A percentile compares a stretch with the other conserved stretches of the same genome.
These are phyloP conservation scores for Boletus bicolor DNA, from an alignment of 768 basidiomycete species.

Conservation along the genomic window DNA sequence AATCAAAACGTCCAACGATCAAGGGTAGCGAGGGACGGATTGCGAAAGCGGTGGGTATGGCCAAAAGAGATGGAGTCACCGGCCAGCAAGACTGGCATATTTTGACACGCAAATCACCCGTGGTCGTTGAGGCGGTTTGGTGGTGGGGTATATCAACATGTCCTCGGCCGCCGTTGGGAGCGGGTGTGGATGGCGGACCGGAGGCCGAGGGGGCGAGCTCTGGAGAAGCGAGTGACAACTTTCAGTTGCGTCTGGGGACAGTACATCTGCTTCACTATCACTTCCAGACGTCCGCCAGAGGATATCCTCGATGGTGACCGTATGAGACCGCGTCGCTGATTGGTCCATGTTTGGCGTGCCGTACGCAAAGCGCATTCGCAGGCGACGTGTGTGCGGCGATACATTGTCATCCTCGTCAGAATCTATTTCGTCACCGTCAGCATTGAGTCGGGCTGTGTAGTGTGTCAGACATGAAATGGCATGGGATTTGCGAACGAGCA, in stretches of 20 bases:
- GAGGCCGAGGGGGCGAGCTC: constrained; percentile 11
- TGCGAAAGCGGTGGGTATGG: neutral
- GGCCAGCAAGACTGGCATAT: constrained; percentile 31
- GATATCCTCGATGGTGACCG: constrained; percentile 25
- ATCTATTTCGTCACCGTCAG: constrained; percentile 63
- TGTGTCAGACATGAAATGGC: constrained; percentile 6
- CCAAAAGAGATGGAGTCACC: constrained; percentile 15
- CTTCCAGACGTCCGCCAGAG: constrained; percentile 26
- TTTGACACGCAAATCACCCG: constrained; percentile 23
- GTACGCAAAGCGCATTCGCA: constrained; percentile 38
- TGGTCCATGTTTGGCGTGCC: constrained; percentile 21
- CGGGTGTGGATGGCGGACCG: constrained; percentile 37
- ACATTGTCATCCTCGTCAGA: constrained; percentile 52
- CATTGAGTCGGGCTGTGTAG: constrained; percentile 35
- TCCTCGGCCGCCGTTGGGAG: constrained; percentile 55
- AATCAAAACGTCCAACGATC: neutral
- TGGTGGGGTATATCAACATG: constrained; percentile 38
- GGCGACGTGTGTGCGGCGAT: constrained; percentile 51
- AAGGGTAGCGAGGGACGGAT: neutral
- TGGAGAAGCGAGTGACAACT: constrained; percentile 12
- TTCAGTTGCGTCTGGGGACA: constrained; percentile 23
- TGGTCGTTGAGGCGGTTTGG: constrained; percentile 7
- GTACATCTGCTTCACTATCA: constrained; percentile 18
- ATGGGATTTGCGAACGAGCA: neutral
- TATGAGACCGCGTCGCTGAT: constrained; percentile 28